Evolutionary conservation across 257 asterid species (phyloP).

Genomic region (Solanum arcanum): DNA sequence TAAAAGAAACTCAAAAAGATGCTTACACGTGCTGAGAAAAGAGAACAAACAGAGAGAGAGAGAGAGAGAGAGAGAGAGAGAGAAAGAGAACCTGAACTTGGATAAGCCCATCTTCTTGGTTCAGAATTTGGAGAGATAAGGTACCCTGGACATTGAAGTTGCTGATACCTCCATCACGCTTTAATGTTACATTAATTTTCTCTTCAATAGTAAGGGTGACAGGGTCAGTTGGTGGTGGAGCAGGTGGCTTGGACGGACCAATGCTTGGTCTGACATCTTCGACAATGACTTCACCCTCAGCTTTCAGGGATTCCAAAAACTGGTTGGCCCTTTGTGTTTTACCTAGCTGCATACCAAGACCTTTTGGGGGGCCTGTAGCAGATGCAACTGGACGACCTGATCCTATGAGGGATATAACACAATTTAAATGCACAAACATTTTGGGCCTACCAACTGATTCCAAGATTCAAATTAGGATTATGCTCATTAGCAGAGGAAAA

Average conservation of each 20-base stretch:
- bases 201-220: slow-evolving; percentile 80
- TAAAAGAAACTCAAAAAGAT: not conserved
- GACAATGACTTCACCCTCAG: slow-evolving; percentile 80
- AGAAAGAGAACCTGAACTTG: slow-evolving; percentile 68
- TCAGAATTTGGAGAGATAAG: slow-evolving; percentile 71
- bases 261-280: slow-evolving; percentile 71
- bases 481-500: not conserved
- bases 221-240: slow-evolving; percentile 72
- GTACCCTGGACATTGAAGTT: slow-evolving; percentile 85
- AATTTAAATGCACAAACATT: not conserved
- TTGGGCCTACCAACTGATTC: not conserved
- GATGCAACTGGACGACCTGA: slow-evolving; percentile 64
- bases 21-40: not conserved
- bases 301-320: slow-evolving; percentile 78
- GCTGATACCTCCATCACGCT: slow-evolving; percentile 78
- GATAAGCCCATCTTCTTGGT: slow-evolving; percentile 73
- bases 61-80: not conserved
- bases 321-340: slow-evolving; percentile 73
- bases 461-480: not conserved
- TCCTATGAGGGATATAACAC: not conserved
- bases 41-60: not conserved
- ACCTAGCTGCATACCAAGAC: slow-evolving; percentile 85
- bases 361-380: slow-evolving; percentile 80
- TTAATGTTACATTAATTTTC: slow-evolving; percentile 56
- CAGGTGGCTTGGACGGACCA: slow-evolving; percentile 61